phyloP scores from a whole-genome alignment of 345 rosid species.

The Hirschfeldia incana region DNA sequence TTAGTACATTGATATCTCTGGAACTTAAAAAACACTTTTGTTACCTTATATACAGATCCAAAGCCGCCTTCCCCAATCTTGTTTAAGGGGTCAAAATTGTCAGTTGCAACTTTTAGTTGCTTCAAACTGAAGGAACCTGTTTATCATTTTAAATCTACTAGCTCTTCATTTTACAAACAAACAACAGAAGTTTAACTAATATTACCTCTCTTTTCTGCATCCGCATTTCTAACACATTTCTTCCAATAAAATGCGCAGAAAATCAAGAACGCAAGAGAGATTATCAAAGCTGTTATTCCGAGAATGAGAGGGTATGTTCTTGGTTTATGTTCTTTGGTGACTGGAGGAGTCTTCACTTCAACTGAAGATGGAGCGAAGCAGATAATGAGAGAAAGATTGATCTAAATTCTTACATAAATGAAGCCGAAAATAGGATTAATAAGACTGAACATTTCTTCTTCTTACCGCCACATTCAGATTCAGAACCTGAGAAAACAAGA shows the following conservation, averaged over 20 bases:
- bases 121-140: constrained; percentile 38
- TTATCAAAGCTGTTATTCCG: constrained; percentile 39
- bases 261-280: constrained; percentile 33
- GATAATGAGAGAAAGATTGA: not conserved
- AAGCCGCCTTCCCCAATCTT: constrained; percentile 50
- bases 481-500: constrained; percentile 31
- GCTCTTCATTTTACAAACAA: not conserved
- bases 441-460: not conserved
- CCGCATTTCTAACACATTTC: not conserved
- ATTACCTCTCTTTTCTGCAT: constrained; percentile 14
- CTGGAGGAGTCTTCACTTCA: constrained; percentile 6
- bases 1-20: not conserved
- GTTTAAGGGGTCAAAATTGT: constrained; percentile 35
- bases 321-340: constrained; percentile 7
- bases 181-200: not conserved
- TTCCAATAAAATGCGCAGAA: constrained; percentile 44
- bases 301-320: constrained; percentile 19
- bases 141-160: not conserved
- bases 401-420: not conserved
- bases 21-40: not conserved
- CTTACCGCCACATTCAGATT: constrained; percentile 41
- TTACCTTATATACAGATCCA: constrained; percentile 45
- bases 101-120: constrained; percentile 42
- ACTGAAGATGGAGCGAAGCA: constrained; percentile 3
- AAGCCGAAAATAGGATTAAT: not conserved